A percentile compares a stretch with the other conserved stretches of the same genome.
Conservation (phyloP, 2,329 filamentous ascomycete species). For the Botryotinia narcissicola region DNA sequence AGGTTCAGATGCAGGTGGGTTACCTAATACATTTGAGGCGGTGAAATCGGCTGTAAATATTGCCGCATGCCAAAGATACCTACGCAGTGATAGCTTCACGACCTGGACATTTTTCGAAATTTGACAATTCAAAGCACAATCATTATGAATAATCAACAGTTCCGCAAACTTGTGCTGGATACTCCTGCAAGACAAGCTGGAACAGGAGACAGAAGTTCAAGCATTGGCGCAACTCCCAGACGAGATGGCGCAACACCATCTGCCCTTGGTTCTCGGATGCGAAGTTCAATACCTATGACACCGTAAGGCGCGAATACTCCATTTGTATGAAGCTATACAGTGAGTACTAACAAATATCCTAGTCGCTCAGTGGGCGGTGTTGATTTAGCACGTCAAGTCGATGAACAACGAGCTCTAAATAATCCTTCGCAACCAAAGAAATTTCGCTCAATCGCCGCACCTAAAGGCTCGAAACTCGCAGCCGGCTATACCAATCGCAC, state of each 20-base stretch:
- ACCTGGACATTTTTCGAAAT: background rate
- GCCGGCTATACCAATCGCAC: constrained; percentile 83
- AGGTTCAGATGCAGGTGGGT: background rate
- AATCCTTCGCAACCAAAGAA: constrained; percentile 59
- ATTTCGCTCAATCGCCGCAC: constrained; percentile 70
- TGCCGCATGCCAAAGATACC: background rate
- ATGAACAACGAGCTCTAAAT: constrained; percentile 54
- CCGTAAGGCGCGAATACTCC: constrained; percentile 56
- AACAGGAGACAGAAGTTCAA: constrained; percentile 23
- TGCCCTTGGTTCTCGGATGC: constrained; percentile 72
- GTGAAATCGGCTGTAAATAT: background rate
- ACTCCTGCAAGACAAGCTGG: constrained; percentile 43
- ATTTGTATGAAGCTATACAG: background rate
- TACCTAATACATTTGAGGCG: background rate
- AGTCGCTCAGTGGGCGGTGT: constrained; percentile 43
- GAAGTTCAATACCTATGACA: constrained; percentile 88
- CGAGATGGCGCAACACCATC: constrained; percentile 50
- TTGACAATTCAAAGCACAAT: background rate
- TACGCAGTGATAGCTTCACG: background rate
- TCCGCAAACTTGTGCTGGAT: constrained; percentile 73
- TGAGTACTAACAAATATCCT: constrained; percentile 10
- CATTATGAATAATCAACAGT: constrained; percentile 92
- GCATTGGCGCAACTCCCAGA: constrained; percentile 36
- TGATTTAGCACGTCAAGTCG: constrained; percentile 82
- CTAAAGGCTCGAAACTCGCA: constrained; percentile 78